phyloP scores from a whole-genome alignment of 2,329 filamentous ascomycete species.

The Stagonosporopsis chrysanthemi region DNA sequence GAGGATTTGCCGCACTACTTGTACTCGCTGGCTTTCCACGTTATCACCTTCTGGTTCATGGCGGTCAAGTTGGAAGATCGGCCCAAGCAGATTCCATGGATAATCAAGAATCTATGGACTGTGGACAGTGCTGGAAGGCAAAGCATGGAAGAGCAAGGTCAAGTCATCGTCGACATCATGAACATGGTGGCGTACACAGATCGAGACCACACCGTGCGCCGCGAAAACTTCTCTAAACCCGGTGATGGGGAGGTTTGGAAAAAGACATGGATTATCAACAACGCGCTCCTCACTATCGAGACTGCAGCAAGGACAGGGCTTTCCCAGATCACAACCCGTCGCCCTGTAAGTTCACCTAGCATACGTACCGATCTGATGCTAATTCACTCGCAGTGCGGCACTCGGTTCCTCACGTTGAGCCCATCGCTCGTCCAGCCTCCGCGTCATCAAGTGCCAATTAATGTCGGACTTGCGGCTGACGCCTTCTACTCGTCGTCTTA shows the following conservation, averaged over 20 bases:
- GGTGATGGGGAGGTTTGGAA: slow-evolving; percentile 71
- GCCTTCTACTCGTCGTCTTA: slow-evolving; percentile 58
- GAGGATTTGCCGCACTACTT: slow-evolving; percentile 93
- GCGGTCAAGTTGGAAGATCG: slow-evolving; percentile 85
- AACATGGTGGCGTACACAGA: slow-evolving; percentile 87
- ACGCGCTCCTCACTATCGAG: slow-evolving; percentile 77
- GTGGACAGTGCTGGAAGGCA: slow-evolving; percentile 77
- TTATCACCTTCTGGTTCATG: slow-evolving; percentile 97
- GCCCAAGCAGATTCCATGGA: slow-evolving; percentile 85
- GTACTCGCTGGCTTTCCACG: slow-evolving; percentile 90
- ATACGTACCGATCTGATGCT: slow-evolving; percentile 13
- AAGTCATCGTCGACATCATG: slow-evolving; percentile 95
- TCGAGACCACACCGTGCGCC: slow-evolving; percentile 75
- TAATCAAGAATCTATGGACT: slow-evolving; percentile 82
- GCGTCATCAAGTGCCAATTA: slow-evolving; percentile 52
- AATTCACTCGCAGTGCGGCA: slow-evolving; percentile 46
- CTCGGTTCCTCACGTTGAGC: slow-evolving; percentile 50
- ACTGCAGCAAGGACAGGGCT: slow-evolving; percentile 72
- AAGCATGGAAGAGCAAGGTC: slow-evolving; percentile 86
- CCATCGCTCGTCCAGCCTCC: slow-evolving; percentile 49
- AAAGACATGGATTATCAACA: slow-evolving; percentile 75
- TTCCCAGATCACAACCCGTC: slow-evolving; percentile 74
- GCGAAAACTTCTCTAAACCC: slow-evolving; percentile 69
- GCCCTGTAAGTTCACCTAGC: slow-evolving; percentile 69
- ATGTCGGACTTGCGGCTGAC: slow-evolving; percentile 49